Conservation (phyloP, 495 filamentous ascomycete species). For the Niebla homalea region DNA sequence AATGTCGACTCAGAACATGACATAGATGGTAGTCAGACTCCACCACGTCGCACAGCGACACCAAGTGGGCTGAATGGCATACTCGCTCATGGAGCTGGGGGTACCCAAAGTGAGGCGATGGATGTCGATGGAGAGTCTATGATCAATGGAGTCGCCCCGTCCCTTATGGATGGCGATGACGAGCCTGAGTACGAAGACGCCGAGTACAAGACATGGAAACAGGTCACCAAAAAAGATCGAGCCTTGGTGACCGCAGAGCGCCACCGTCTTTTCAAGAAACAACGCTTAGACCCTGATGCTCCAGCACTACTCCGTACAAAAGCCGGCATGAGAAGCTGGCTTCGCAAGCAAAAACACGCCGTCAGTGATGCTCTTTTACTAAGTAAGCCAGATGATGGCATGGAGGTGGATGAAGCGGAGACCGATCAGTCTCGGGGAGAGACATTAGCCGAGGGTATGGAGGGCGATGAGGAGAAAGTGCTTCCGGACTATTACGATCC, state of each 20-base stretch:
- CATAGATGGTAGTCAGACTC: conserved; percentile 63
- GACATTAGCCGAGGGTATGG: conserved; percentile 83
- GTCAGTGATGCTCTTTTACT: conserved; percentile 29
- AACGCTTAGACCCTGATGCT: conserved; percentile 75
- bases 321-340: conserved; percentile 67
- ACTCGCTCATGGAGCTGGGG: conserved; percentile 36
- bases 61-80: conserved; percentile 61
- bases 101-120: conserved; percentile 65
- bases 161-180: conserved; percentile 20
- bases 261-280: conserved; percentile 69
- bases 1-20: conserved; percentile 51
- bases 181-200: conserved; percentile 61
- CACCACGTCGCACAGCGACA: conserved; percentile 64
- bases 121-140: conserved; percentile 61
- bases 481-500: conserved; percentile 92
- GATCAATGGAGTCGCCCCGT: conserved; percentile 41
- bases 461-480: conserved; percentile 61
- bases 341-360: conserved; percentile 57
- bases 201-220: conserved; percentile 96
- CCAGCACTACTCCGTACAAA: conserved; percentile 72
- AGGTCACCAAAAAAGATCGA: conserved; percentile 91
- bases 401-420: conserved; percentile 29
- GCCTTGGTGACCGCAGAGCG: conserved; percentile 68
- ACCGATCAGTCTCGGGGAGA: conserved; percentile 43
- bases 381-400: conserved; percentile 32